These are phyloP conservation scores for Gaeumannomyces tritici DNA, from an alignment of 2,329 filamentous ascomycete species.

Conservation along the genomic window DNA sequence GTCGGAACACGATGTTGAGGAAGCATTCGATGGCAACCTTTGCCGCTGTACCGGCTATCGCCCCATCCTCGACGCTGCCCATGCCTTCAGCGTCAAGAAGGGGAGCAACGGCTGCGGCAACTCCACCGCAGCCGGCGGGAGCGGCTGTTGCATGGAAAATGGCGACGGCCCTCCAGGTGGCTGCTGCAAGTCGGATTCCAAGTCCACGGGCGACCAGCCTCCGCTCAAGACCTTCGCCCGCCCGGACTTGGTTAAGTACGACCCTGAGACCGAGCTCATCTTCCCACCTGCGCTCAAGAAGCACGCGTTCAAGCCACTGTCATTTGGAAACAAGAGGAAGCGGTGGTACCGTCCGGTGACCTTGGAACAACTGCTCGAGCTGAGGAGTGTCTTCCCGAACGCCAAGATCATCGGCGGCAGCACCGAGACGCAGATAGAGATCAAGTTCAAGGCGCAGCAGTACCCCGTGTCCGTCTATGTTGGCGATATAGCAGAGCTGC, in stretches of 20 bases:
- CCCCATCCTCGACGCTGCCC: slow-evolving; percentile 87
- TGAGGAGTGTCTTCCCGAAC: slow-evolving; percentile 75
- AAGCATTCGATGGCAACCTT: slow-evolving; percentile 93
- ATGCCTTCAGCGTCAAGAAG: slow-evolving; percentile 62
- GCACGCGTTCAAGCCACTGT: slow-evolving; percentile 70
- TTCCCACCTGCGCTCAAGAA: slow-evolving; percentile 82
- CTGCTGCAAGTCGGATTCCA: slow-evolving; percentile 58
- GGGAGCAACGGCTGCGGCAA: slow-evolving; percentile 37
- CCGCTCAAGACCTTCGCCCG: slow-evolving; percentile 65
- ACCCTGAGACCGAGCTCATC: slow-evolving; percentile 87
- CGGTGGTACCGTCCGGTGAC: slow-evolving; percentile 88
- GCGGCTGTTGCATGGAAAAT: slow-evolving; percentile 65
- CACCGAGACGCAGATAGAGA: slow-evolving; percentile 95
- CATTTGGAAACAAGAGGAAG: slow-evolving; percentile 91
- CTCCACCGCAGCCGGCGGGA: slow-evolving; percentile 35
- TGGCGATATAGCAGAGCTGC: slow-evolving; percentile 82
- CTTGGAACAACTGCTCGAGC: slow-evolving; percentile 77
- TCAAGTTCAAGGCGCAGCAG: slow-evolving; percentile 92
- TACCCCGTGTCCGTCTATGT: slow-evolving; percentile 88
- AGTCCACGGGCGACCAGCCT: slow-evolving; percentile 40
- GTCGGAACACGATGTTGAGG: slow-evolving; percentile 76
- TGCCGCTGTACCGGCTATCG: slow-evolving; percentile 94
- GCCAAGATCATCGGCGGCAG: slow-evolving; percentile 94
- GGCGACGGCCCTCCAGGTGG: slow-evolving; percentile 44
- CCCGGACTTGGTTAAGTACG: slow-evolving; percentile 89